These are phyloP conservation scores for Achlya hypogyna DNA, from an alignment of 352 stramenopile species.

Conservation along the genomic window DNA sequence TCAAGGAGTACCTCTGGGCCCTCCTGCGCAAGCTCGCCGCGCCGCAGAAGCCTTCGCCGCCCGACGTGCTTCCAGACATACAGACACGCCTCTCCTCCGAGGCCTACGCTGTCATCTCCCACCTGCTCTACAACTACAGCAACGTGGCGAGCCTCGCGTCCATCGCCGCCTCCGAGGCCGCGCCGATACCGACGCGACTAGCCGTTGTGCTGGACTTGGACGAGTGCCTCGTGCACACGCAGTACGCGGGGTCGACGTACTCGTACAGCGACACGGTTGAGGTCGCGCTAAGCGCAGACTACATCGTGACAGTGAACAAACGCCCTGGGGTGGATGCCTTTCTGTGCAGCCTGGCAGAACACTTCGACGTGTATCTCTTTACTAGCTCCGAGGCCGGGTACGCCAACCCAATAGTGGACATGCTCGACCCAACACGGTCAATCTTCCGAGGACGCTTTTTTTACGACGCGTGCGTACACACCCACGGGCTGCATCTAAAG, in stretches of 20 bases:
- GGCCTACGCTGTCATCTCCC: background rate
- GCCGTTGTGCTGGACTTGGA: background rate
- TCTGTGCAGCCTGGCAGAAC: background rate
- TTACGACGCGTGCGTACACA: background rate
- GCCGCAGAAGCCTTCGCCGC: background rate
- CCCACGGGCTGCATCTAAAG: background rate
- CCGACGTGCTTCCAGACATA: background rate
- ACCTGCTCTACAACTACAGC: background rate
- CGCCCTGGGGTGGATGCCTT: background rate
- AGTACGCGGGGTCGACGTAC: background rate
- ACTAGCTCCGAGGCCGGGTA: background rate
- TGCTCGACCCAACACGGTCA: background rate
- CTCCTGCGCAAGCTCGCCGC: background rate
- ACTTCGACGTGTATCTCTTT: background rate
- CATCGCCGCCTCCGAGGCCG: background rate
- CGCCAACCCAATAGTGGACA: background rate
- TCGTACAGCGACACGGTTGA: background rate
- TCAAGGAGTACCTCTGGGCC: background rate
- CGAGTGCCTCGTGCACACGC: slow-evolving; percentile 1
- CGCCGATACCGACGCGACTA: background rate
- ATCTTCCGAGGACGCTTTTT: background rate
- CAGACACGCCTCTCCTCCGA: background rate
- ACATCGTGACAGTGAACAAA: background rate
- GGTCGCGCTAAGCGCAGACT: background rate
- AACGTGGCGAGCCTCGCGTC: background rate